Base-by-base conservation (phyloP, 2,329 filamentous ascomycete genomes). In the Aureobasidium sp. region DNA sequence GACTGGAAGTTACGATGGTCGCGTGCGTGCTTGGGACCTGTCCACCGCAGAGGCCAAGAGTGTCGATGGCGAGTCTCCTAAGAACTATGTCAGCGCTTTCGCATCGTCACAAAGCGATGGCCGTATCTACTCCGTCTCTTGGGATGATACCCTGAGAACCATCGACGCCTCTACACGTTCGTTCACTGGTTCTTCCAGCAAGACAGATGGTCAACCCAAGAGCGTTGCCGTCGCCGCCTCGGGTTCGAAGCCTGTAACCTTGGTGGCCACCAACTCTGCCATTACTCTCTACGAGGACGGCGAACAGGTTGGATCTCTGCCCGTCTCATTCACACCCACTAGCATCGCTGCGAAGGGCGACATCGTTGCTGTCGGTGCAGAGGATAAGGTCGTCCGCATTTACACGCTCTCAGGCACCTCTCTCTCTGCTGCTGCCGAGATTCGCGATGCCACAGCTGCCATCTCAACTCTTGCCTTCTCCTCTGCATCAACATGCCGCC, bases 1-100 rank as follows among this genome's bases (percentile, higher is more conserved):
- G 80, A 95, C 93, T 0, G 94, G 94, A 62, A 95, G 91, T 74
- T 95, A 92, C 66, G 94, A 99, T 64, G 94, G 94, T 49, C 84
- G 89, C 40, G 84, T 96, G 27, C 89, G 88, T 70, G 84, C 83
- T 60, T 99, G 94, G 93, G 87, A 97, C 69, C 71, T 90, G 29
- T 76, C 80, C 17, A 82, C 80, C 4, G 93, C 92, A 1, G 72
- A 79, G 45, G 90, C 87, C 23, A 80, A 84, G 31, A 81, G 82
- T 13, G 81, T 95, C 11, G 89, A 94, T 64, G 93, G 94, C 29
- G 84, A 90, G 65, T 79, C 83, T 3, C 94, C 96, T 73, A 88
- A 88, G 8, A 95, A 93, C 72, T 92, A 95, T 72, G 84, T 97
- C 55, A 84, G 86, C 3, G 88, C 89, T 54, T 86, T 99, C 64